Base-by-base conservation (phyloP, 1,284 basidiomycete genomes). In the Phellopilus nigrolimitatus region DNA sequence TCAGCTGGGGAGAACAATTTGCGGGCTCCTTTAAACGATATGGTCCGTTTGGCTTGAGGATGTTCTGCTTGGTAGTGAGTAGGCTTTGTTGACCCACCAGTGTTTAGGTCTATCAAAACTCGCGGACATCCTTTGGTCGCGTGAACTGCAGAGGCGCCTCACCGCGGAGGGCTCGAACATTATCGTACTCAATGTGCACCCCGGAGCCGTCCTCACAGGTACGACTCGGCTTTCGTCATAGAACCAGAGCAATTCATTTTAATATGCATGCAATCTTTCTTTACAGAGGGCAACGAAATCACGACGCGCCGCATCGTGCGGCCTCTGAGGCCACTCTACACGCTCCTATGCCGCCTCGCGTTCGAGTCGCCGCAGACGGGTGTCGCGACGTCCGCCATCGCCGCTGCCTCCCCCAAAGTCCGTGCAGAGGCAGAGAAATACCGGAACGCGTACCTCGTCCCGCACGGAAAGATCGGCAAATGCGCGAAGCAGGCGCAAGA, bases 381-480 rank as follows among this genome's bases (percentile, higher is more conserved):
- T n/a, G n/a, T n/a, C n/a, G n/a, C 5, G 27, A 41, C 47, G 9
- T 4, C 21, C 13, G 15, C 17, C 9, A 25, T 49, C 25, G 47
- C 47, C 12, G 8, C n/a, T 1, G 17, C 38, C 8, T 49, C 17
- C 13, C 21, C 28, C 31, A 28, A 46, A 22, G 54, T 61, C 22
- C 22, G 12, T 2, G 53, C 45, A 3, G 46, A 60, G 10, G 28
- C 54, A 3, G 48, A 53, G 3, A 50, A 52, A 17, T 61, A 47
- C 39, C 58, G 55, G 42, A 60, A 56, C 17, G 48, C 56, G 37
- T 61, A 60, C 39, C 19, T 61, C 9, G 44, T 56, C n/a, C 60
- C 60, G 28, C 53, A 43, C n/a, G 60, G 60, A 9, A 40, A 33
- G 17, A 39, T 61, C 12, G 58, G 50, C 27, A 53, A 55, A 39